A percentile compares a stretch with the other conserved stretches of the same genome.
These are phyloP conservation scores for Tetrahymena thermophila DNA, from an alignment of 73 alveolate genomes.

Conservation along the genomic window DNA sequence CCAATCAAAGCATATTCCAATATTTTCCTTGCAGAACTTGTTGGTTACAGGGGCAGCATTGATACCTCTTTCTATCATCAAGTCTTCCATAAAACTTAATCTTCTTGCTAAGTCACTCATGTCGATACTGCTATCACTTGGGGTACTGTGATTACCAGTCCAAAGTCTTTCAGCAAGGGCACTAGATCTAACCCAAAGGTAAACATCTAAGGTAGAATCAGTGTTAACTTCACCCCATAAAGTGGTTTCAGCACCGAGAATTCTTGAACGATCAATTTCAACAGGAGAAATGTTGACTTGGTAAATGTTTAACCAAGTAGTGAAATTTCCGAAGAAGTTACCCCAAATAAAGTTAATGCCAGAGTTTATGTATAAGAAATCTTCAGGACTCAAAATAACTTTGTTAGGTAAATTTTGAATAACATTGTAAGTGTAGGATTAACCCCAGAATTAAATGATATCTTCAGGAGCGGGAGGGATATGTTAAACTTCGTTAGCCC, in stretches of 20 bases:
- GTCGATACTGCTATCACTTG: neutral
- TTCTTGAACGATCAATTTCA: conserved; percentile 4
- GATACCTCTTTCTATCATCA: neutral
- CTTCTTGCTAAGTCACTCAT: neutral
- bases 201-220: conserved; percentile 17
- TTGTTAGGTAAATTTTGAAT: conserved; percentile 5
- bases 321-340: conserved; percentile 29
- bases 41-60: neutral
- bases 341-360: conserved; percentile 30
- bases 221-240: conserved; percentile 44
- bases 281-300: conserved; percentile 19
- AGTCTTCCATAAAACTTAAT: neutral
- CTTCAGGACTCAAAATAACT: conserved; percentile 25
- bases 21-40: neutral
- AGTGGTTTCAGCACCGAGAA: conserved; percentile 33
- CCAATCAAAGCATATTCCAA: neutral
- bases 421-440: neutral
- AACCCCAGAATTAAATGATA: conserved; percentile 42
- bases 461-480: conserved; percentile 45
- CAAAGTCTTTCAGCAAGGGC: conserved; percentile 23
- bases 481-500: conserved; percentile 29
- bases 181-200: conserved; percentile 20
- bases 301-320: conserved; percentile 27
- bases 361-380: conserved; percentile 15
- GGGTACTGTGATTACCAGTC: conserved; percentile 20